Base-by-base conservation (phyloP, 2,329 filamentous ascomycete species). In the Venturia nashicola region DNA sequence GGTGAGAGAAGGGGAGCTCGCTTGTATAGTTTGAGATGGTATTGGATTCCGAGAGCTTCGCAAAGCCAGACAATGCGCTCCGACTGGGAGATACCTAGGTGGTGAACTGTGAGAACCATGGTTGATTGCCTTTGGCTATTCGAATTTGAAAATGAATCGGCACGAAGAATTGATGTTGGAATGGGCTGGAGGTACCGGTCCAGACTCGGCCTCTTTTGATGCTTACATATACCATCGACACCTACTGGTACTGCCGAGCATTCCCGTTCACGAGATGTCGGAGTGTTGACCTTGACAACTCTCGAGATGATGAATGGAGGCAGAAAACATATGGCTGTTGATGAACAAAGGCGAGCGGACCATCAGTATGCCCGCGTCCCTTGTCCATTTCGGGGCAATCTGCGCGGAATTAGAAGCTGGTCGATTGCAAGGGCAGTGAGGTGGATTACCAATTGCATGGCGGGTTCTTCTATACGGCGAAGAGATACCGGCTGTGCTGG, bases 11-110 rank as follows among this genome's bases (percentile, higher is more conserved):
- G 62, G 67, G 84, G 75, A 23, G 63, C 65, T n/a, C 73, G 73
- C 27, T 40, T 55, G 61, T 63, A 51, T 8, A 48, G 23, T 12
- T 55, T 46, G 18, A 63, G 44, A 27, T 75, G 69, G 70, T 87
- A 87, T 1, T 76, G 70, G 61, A 88, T 72, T 60, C 73, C 72
- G 5, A 84, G 77, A 68, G 84, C 82, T 68, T 85, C 82, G 70
- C 79, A 80, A 40, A 84, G 76, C 79, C 81, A 84, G 66, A 78
- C 69, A 44, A 84, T 74, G 34, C 82, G 80, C 70, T 84, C 82
- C 2, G 81, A 83, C 67, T 83, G 80, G 1, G 78, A 80, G 67
- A 74, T 69, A 48, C 77, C 74, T 18, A 84, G 79, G 68, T 85
- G 82, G 69, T 84, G 81, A 27, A 83, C 67, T 42, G 71, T 73